These are phyloP conservation scores for Basipetospora chlamydospora DNA, from an alignment of 2,329 filamentous ascomycete genomes.

Conservation along the genomic window DNA sequence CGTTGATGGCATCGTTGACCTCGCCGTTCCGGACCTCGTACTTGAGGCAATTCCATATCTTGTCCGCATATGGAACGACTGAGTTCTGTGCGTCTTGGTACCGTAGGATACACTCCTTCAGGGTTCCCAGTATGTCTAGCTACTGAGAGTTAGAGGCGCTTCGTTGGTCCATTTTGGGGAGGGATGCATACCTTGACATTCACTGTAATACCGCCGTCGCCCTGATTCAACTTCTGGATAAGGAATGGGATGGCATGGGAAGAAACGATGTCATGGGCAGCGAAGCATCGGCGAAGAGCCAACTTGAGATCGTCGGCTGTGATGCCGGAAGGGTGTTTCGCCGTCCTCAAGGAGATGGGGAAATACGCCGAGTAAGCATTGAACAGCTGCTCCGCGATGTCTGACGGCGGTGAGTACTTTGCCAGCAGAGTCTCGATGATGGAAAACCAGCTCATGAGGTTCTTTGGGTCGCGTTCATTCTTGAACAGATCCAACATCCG, in stretches of 20 bases:
- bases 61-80: constrained; percentile 31
- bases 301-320: constrained; percentile 42
- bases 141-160: constrained; percentile 9
- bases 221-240: constrained; percentile 42
- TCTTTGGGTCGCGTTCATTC: constrained; percentile 41
- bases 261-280: constrained; percentile 31
- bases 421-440: constrained; percentile 30
- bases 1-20: constrained; percentile 40
- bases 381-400: constrained; percentile 35
- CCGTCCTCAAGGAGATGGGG: constrained; percentile 40
- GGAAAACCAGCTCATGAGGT: constrained; percentile 42
- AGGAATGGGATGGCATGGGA: constrained; percentile 35
- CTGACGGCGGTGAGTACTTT: constrained; percentile 28
- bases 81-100: constrained; percentile 32
- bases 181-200: constrained; percentile 33
- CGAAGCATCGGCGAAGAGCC: constrained; percentile 38
- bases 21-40: constrained; percentile 49
- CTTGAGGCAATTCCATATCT: constrained; percentile 46
- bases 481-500: constrained; percentile 35
- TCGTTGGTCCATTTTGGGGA: not conserved
- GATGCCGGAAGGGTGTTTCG: constrained; percentile 32
- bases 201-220: constrained; percentile 37
- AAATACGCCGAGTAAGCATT: constrained; percentile 45
- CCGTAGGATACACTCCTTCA: constrained; percentile 35
- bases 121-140: constrained; percentile 41